Percentiles rank a stretch among this genome's conserved stretches.
These are phyloP conservation scores for Pholiota conissans DNA, from an alignment of 768 basidiomycete genomes.

Conservation along the genomic window DNA sequence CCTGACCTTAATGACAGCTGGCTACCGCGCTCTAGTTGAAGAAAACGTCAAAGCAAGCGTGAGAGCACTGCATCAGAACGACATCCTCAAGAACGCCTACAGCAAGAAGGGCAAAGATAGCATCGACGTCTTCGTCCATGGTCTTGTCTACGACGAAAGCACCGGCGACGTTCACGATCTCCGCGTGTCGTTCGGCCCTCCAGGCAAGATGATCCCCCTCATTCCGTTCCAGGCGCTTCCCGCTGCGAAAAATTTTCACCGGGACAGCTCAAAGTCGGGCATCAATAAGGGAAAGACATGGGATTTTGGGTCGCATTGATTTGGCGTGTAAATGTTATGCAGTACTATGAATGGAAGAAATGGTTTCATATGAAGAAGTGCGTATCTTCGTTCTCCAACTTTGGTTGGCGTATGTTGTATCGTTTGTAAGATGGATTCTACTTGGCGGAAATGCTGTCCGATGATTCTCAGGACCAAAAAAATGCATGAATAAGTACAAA, in stretches of 20 bases:
- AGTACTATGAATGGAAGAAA: not conserved
- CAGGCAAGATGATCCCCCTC: slow-evolving; percentile 31
- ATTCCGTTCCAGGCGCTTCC: slow-evolving; percentile 32
- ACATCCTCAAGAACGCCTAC: slow-evolving; percentile 28
- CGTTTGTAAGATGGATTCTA: not conserved
- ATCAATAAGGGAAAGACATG: slow-evolving; percentile 26
- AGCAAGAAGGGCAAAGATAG: slow-evolving; percentile 22
- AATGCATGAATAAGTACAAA: not conserved
- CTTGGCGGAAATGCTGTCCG: not conserved
- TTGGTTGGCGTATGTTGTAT: not conserved
- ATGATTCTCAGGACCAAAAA: not conserved
- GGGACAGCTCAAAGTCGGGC: slow-evolving; percentile 17
- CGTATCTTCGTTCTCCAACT: not conserved
- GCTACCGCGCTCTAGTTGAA: slow-evolving; percentile 42
- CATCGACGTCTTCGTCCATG: slow-evolving; percentile 48
- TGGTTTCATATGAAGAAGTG: not conserved
- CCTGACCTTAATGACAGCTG: slow-evolving; percentile 22
- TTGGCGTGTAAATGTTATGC: not conserved
- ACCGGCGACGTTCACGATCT: slow-evolving; percentile 51
- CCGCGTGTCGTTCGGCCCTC: slow-evolving; percentile 40
- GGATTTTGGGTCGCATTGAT: slow-evolving; percentile 15
- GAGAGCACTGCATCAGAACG: slow-evolving; percentile 36
- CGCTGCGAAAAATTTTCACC: slow-evolving; percentile 28
- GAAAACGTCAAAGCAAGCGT: slow-evolving; percentile 51
- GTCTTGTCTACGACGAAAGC: slow-evolving; percentile 56